A percentile compares a stretch with the other conserved stretches of the same genome.
phyloP scores from a whole-genome alignment of 108 stramenopile species.

The Pinguiococcus pyrenoidosus region DNA sequence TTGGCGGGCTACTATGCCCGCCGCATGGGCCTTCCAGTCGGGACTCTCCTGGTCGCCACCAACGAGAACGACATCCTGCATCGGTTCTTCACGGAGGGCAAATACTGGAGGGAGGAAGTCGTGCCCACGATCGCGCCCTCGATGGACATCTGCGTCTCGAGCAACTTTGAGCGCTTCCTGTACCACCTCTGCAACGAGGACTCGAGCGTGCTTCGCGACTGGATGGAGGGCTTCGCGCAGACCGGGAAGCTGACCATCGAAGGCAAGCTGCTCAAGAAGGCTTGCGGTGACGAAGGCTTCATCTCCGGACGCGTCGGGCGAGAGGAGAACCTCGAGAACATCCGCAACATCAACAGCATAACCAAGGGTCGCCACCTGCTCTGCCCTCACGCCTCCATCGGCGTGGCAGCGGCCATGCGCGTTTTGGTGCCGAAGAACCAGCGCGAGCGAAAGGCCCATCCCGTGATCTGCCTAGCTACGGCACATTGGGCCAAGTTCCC shows the following conservation, averaged over 20 bases:
- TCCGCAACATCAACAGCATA: conserved; percentile 60
- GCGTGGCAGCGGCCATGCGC: conserved; percentile 64
- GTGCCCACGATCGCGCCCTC: conserved; percentile 72
- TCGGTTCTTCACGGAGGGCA: conserved; percentile 83
- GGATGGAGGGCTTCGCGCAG: conserved; percentile 81
- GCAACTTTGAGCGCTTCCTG: conserved; percentile 95
- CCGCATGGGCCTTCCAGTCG: conserved; percentile 91
- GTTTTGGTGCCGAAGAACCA: conserved; percentile 13
- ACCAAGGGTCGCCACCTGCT: conserved; percentile 77
- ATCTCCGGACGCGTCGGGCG: conserved; percentile 64
- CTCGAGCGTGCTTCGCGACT: conserved; percentile 49
- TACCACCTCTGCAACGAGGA: conserved; percentile 83
- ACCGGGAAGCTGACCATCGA: conserved; percentile 71
- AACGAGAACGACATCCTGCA: conserved; percentile 99
- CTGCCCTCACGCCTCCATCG: conserved; percentile 91
- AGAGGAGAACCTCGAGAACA: conserved; percentile 59
- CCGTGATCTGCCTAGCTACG: conserved; percentile 74
- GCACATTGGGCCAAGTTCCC: conserved; percentile 95
- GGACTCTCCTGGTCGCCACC: conserved; percentile 80
- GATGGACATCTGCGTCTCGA: conserved; percentile 97
- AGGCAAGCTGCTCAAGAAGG: conserved; percentile 57
- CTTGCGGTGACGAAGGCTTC: conserved; percentile 73
- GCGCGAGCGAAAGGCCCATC: conserved; percentile 37
- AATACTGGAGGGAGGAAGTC: conserved; percentile 66
- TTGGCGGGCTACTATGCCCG: conserved; percentile 95